Evolutionary conservation across 371 early-diverging fungal genomes (phyloP).

Genomic region (Entomophthora muscae): DNA sequence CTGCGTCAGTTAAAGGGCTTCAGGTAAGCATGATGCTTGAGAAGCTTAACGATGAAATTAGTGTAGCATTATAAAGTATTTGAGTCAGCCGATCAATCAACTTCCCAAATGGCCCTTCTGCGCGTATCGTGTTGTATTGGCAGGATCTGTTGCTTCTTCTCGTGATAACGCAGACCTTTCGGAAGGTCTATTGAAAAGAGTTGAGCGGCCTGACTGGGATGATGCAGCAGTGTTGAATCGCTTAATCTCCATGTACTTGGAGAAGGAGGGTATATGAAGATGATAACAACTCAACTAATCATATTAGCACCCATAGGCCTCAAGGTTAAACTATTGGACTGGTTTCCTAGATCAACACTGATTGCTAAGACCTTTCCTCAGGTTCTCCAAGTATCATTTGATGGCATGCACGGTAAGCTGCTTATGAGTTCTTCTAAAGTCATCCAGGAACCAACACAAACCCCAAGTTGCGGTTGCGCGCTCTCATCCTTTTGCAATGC

Average conservation of each 20-base stretch:
- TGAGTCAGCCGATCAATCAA: not conserved
- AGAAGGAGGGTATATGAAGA: constrained; percentile 11
- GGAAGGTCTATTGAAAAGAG: not conserved
- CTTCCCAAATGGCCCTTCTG: not conserved
- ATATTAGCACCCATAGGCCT: constrained; percentile 24
- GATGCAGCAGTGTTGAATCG: no score
- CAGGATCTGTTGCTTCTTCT: not conserved
- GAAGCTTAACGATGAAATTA: not conserved
- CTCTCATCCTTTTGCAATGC: constrained; percentile 78
- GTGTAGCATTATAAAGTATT: not conserved
- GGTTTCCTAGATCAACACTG: constrained; percentile 34
- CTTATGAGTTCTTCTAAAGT: not conserved
- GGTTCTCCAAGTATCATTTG: constrained; percentile 55
- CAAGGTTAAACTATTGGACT: constrained; percentile 41
- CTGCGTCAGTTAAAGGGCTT: not conserved
- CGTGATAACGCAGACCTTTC: not conserved
- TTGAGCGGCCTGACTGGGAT: not conserved
- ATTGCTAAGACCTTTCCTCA: constrained; percentile 45
- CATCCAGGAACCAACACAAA: constrained; percentile 33
- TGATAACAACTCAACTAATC: constrained; percentile 13
- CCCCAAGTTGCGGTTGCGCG: constrained; percentile 41
- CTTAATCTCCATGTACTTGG: not conserved
- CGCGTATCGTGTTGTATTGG: not conserved
- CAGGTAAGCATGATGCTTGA: not conserved
- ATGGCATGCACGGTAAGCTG: constrained; percentile 47